Percentiles rank a stretch among this genome's conserved stretches.
Evolutionary conservation across 176 grass and related monocot genomes (phyloP).

Genomic region (Saccharum officinarum): DNA sequence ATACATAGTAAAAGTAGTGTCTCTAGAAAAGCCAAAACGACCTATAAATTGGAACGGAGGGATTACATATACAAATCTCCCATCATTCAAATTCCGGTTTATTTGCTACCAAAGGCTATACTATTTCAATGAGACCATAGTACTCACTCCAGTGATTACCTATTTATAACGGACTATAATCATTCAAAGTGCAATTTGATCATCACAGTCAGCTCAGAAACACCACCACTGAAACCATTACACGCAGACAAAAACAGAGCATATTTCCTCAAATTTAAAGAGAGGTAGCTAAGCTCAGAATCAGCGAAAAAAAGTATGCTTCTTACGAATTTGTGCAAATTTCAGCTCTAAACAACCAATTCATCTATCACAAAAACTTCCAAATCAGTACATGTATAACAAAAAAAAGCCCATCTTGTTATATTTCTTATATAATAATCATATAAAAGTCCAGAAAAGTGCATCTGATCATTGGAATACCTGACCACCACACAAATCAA

Average conservation of each 20-base stretch:
- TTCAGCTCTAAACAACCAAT: not conserved
- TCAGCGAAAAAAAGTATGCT: not conserved
- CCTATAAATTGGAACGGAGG: not conserved
- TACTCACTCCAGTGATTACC: not conserved
- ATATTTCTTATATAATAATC: not conserved
- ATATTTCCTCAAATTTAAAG: not conserved
- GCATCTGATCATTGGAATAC: not conserved
- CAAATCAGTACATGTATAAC: not conserved
- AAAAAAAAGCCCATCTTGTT: not conserved
- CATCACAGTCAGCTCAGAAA: not conserved
- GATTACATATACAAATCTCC: not conserved
- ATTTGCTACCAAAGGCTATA: not conserved
- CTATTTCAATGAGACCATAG: not conserved
- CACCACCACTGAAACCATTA: not conserved
- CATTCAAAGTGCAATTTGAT: not conserved
- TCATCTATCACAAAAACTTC: not conserved
- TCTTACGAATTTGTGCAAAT: not conserved
- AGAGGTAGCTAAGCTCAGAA: not conserved
- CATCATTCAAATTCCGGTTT: not conserved
- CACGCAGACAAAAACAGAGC: not conserved
- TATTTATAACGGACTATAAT: not conserved
- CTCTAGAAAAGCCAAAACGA: not conserved
- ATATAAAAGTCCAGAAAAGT: not conserved
- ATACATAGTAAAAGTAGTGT: not conserved
- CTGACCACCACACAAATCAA: not conserved